A percentile compares a stretch with the other conserved stretches of the same genome.
These are phyloP conservation scores for Macadamia tetraphylla DNA, from an alignment of 164 flowering plant species.

Conservation along the genomic window DNA sequence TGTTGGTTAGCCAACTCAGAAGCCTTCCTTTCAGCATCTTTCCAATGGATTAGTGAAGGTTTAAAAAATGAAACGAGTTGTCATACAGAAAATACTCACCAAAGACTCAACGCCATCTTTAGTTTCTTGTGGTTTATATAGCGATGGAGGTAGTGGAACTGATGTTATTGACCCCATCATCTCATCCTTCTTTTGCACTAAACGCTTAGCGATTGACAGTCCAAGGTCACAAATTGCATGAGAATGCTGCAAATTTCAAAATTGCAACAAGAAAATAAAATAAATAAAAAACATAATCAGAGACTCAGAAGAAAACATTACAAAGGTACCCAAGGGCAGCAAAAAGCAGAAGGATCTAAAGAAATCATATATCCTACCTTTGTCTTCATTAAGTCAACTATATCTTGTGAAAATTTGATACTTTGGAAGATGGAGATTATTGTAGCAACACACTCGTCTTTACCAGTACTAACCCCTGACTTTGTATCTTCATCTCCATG, in stretches of 20 bases:
- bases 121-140: constrained; percentile 55
- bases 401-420: constrained; percentile 70
- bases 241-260: constrained; percentile 51
- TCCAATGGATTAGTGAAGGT: background rate
- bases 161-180: constrained; percentile 24
- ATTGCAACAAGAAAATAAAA: background rate
- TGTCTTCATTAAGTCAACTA: constrained; percentile 54
- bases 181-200: constrained; percentile 43
- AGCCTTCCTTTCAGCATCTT: background rate
- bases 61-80: background rate
- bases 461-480: constrained; percentile 33
- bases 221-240: constrained; percentile 89
- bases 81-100: constrained; percentile 28
- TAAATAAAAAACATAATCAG: background rate
- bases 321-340: background rate
- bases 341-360: constrained; percentile 2
- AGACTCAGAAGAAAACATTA: background rate
- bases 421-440: constrained; percentile 51
- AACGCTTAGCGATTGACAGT: constrained; percentile 56
- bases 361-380: constrained; percentile 39
- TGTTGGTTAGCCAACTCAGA: no score
- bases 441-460: constrained; percentile 43
- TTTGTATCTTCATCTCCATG: constrained; percentile 68
- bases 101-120: constrained; percentile 34
- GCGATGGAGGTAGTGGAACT: constrained; percentile 47